phyloP scores from a whole-genome alignment of 163 green algal genomes.

The Scenedesmus sp. region DNA sequence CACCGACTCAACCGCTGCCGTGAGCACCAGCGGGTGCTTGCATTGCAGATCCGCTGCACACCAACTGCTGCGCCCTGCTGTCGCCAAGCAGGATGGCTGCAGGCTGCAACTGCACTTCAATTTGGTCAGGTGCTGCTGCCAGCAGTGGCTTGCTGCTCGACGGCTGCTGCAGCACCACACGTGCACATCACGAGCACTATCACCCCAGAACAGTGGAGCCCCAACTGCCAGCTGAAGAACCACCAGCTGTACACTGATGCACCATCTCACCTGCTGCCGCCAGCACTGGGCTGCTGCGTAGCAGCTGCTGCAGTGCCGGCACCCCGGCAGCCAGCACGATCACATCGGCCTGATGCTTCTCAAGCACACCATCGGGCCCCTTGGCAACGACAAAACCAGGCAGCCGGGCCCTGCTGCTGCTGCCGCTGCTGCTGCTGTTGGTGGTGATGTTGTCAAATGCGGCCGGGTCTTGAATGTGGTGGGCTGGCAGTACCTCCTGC shows the following conservation, averaged over 20 bases:
- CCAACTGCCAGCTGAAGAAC: constrained; percentile 83
- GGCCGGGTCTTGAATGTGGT: neutral
- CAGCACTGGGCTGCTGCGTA: constrained; percentile 60
- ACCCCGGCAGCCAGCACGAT: constrained; percentile 87
- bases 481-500: constrained; percentile 30
- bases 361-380: neutral
- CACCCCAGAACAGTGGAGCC: constrained; percentile 73
- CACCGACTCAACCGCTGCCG: too few relatives aligned
- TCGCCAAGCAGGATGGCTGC: too few relatives aligned
- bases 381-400: constrained; percentile 46
- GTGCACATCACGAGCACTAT: too few relatives aligned
- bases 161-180: too few relatives aligned
- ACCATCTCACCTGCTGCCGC: constrained; percentile 4
- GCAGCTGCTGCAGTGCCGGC: constrained; percentile 59
- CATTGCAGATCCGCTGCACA: neutral
- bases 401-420: neutral
- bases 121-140: too few relatives aligned
- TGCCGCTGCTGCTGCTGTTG: neutral
- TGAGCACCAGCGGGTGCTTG: constrained; percentile 61
- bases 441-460: neutral
- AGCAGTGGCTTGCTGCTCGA: too few relatives aligned
- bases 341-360: constrained; percentile 68
- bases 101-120: too few relatives aligned
- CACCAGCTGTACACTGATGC: neutral
- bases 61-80: too few relatives aligned